Conservation (phyloP, 371 early-diverging fungal species). For the Rhizopus stolonifer region DNA sequence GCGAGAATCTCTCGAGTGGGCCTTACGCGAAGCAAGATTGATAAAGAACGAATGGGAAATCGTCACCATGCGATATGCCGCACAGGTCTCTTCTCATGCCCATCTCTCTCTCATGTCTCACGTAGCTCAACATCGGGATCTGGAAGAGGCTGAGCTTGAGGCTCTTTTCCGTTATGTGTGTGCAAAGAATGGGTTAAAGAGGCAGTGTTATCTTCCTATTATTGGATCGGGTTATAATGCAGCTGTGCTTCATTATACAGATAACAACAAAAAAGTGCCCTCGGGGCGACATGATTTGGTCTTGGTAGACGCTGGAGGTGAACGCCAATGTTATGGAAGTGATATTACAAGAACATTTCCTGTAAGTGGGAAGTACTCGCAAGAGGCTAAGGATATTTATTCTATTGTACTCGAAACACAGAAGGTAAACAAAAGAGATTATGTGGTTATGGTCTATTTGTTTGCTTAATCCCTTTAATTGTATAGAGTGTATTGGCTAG, state of each 20-base stretch:
- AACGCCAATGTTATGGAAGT: constrained; percentile 69
- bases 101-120: constrained; percentile 39
- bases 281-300: constrained; percentile 37
- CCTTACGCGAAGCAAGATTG: constrained; percentile 50
- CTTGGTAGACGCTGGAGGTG: constrained; percentile 83
- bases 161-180: constrained; percentile 50
- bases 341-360: constrained; percentile 90
- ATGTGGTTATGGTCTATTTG: too few species aligned
- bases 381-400: constrained; percentile 71
- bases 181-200: constrained; percentile 39
- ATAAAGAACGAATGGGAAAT: constrained; percentile 58
- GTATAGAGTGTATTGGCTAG: constrained; percentile 46
- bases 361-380: constrained; percentile 65
- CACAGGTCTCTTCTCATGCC: constrained; percentile 48
- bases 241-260: constrained; percentile 49
- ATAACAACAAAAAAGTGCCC: constrained; percentile 35
- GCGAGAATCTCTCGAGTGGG: constrained; percentile 10
- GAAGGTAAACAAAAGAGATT: constrained; percentile 45
- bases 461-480: neutral
- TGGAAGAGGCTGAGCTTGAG: constrained; percentile 46
- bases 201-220: constrained; percentile 53
- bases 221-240: constrained; percentile 45
- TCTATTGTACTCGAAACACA: constrained; percentile 77
- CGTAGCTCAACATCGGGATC: constrained; percentile 16
- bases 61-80: constrained; percentile 35